phyloP scores from a whole-genome alignment of 805 yeast species.

The Pichia phayaonensis region DNA sequence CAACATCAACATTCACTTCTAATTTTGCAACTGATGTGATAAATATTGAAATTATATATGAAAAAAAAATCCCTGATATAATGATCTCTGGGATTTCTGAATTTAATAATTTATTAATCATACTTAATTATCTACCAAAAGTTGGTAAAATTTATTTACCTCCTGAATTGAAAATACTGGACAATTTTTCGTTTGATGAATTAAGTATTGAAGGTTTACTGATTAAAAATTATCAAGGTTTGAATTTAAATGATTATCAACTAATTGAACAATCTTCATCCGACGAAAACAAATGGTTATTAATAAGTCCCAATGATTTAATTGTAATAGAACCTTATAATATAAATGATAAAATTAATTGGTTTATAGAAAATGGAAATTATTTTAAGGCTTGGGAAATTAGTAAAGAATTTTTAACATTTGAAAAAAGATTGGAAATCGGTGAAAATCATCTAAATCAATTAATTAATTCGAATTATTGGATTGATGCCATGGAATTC shows the following conservation, averaged over 20 bases:
- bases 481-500: conserved; percentile 51
- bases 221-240: conserved; percentile 43
- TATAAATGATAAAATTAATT: conserved; percentile 58
- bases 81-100: conserved; percentile 71
- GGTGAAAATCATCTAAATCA: conserved; percentile 52
- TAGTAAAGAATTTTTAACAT: conserved; percentile 48
- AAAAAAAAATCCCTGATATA: conserved; percentile 39
- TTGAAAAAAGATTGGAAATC: conserved; percentile 42
- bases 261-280: conserved; percentile 25
- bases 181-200: conserved; percentile 60
- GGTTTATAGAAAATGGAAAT: conserved; percentile 53
- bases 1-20: conserved; percentile 45
- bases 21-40: conserved; percentile 27
- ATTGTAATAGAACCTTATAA: conserved; percentile 69
- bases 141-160: conserved; percentile 25
- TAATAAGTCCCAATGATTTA: conserved; percentile 77
- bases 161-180: conserved; percentile 72
- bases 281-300: conserved; percentile 41
- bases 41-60: conserved; percentile 39
- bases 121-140: conserved; percentile 44
- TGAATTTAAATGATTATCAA: conserved; percentile 78
- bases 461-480: conserved; percentile 36
- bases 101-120: conserved; percentile 60
- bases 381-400: conserved; percentile 74
- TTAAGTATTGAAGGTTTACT: conserved; percentile 73